Conservation (phyloP, 257 asterid species). For the Eustoma russellianum region DNA sequence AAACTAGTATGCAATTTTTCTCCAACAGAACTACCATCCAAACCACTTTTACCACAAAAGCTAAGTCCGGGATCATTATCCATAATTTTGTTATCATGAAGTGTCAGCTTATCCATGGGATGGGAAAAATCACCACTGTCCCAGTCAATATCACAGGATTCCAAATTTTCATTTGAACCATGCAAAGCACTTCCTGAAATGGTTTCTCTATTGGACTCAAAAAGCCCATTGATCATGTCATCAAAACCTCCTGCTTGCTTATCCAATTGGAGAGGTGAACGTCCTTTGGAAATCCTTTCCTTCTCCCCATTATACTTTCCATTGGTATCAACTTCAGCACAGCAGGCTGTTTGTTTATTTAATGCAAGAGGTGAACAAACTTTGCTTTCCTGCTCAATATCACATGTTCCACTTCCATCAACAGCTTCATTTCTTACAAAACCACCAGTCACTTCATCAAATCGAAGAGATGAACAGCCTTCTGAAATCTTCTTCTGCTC, state of each 20-base stretch:
- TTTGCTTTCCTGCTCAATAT: conserved; percentile 8
- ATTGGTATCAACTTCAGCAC: no score
- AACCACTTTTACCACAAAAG: conserved; percentile 20
- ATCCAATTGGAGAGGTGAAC: conserved; percentile 17
- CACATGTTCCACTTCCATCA: conserved; percentile 14
- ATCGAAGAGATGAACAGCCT: no score
- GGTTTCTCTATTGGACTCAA: conserved; percentile 22
- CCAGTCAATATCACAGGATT: conserved; percentile 19
- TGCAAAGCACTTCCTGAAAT: conserved; percentile 20
- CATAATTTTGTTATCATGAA: conserved; percentile 20
- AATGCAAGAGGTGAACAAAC: no score
- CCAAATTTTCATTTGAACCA: conserved; percentile 24
- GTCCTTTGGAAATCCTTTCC: conserved; percentile 14
- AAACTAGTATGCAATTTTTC: conserved; percentile 19
- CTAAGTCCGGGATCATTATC: conserved; percentile 26
- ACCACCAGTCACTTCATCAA: no score
- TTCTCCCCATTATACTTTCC: conserved; percentile 12
- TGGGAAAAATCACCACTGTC: conserved; percentile 14
- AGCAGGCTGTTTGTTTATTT: no score
- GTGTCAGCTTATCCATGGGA: conserved; percentile 20
- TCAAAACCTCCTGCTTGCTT: conserved; percentile 23
- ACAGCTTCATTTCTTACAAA: conserved; percentile 11
- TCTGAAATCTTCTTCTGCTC: no score
- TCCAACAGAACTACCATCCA: conserved; percentile 20
- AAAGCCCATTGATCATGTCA: conserved; percentile 3